These are phyloP conservation scores for Aspergillus sp. DNA, from an alignment of 2,329 filamentous ascomycete genomes.

Conservation along the genomic window DNA sequence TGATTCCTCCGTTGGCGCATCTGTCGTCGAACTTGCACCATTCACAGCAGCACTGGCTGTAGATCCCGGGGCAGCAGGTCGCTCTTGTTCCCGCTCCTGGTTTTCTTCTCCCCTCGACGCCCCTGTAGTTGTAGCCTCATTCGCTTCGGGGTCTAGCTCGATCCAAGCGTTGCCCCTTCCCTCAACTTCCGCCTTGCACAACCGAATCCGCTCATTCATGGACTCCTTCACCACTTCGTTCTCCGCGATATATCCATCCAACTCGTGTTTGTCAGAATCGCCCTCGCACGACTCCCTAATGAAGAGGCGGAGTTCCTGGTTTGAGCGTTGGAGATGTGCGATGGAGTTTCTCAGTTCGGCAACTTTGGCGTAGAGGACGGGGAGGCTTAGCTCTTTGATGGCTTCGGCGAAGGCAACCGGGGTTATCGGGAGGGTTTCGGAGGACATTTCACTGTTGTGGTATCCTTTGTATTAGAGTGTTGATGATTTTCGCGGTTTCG, in stretches of 20 bases:
- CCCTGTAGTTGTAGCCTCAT: slow-evolving; percentile 18
- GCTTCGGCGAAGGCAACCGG: slow-evolving; percentile 54
- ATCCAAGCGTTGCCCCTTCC: slow-evolving; percentile 56
- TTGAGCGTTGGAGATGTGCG: slow-evolving; percentile 57
- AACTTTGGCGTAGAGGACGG: slow-evolving; percentile 60
- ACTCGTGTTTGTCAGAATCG: slow-evolving; percentile 44
- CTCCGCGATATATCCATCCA: slow-evolving; percentile 50
- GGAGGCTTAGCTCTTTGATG: slow-evolving; percentile 57
- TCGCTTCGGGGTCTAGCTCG: slow-evolving; percentile 24
- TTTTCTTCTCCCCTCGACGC: not conserved
- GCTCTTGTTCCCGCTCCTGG: slow-evolving; percentile 1
- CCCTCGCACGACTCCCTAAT: slow-evolving; percentile 50
- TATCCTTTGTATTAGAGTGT: not conserved
- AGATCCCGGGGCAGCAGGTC: not conserved
- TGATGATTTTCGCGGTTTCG: too few relatives aligned
- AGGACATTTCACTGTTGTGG: slow-evolving; percentile 44
- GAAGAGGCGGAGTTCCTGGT: slow-evolving; percentile 56
- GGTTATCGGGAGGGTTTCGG: slow-evolving; percentile 49
- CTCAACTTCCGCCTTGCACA: slow-evolving; percentile 55
- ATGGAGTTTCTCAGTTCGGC: slow-evolving; percentile 62
- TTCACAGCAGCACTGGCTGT: slow-evolving; percentile 16
- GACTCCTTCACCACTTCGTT: slow-evolving; percentile 57
- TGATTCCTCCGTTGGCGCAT: not conserved
- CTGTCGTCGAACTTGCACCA: slow-evolving; percentile 14
- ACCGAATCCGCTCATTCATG: slow-evolving; percentile 55